phyloP scores from a whole-genome alignment of 1,284 basidiomycete genomes.

The Hymenochaete sp. region DNA sequence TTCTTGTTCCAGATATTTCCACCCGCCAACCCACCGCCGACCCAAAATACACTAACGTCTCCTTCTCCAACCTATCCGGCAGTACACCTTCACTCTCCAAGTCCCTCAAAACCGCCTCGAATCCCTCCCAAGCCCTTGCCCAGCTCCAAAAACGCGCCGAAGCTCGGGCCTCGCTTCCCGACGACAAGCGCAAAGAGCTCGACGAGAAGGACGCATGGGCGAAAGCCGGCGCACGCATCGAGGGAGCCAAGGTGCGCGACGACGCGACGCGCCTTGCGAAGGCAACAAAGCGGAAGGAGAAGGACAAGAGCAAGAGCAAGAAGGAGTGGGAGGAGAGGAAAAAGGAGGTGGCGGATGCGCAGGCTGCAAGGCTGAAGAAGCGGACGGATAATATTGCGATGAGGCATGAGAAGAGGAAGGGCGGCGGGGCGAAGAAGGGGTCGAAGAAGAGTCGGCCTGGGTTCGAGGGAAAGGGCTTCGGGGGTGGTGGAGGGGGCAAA shows the following conservation, averaged over 20 bases:
- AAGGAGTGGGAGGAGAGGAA: slow-evolving; percentile 84
- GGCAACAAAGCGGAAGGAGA: slow-evolving; percentile 83
- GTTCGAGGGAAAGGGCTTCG: slow-evolving; percentile 74
- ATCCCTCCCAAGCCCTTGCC: slow-evolving; percentile 76
- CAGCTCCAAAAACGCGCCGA: slow-evolving; percentile 70
- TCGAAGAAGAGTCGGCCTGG: slow-evolving; percentile 65
- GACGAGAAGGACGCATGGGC: slow-evolving; percentile 80
- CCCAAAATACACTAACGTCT: slow-evolving; percentile 48
- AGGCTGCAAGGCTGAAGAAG: slow-evolving; percentile 83
- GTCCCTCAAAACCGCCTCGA: slow-evolving; percentile 60
- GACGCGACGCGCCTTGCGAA: slow-evolving; percentile 79
- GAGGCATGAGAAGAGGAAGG: slow-evolving; percentile 69
- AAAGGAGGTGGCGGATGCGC: slow-evolving; percentile 58
- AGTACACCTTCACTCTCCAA: slow-evolving; percentile 38
- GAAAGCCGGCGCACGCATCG: slow-evolving; percentile 76
- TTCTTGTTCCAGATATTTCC: slow-evolving; percentile 55
- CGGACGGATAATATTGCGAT: slow-evolving; percentile 80
- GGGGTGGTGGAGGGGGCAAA: slow-evolving; percentile 36
- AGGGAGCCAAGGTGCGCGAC: slow-evolving; percentile 82
- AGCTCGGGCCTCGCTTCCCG: slow-evolving; percentile 62
- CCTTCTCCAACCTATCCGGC: slow-evolving; percentile 60
- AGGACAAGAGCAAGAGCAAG: slow-evolving; percentile 75
- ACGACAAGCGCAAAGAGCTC: slow-evolving; percentile 68
- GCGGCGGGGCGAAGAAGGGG: slow-evolving; percentile 49
- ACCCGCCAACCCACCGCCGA: slow-evolving; percentile 26